Conservation (phyloP, 495 filamentous ascomycete species). For the Talaromyces nanjingensis region DNA sequence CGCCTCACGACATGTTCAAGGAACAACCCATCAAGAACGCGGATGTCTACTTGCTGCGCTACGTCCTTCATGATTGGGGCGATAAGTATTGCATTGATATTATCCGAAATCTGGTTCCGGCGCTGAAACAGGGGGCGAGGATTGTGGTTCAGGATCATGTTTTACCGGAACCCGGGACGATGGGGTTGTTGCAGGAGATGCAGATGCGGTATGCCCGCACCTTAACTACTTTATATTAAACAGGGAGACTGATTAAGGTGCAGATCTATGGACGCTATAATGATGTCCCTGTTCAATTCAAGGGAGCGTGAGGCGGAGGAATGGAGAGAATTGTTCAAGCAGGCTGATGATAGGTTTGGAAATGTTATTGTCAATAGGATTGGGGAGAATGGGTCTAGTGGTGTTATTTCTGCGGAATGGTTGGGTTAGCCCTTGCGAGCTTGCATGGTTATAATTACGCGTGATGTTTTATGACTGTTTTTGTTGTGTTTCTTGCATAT, state of each 20-base stretch:
- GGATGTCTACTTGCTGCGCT: slow-evolving; percentile 48
- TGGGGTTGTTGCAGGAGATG: slow-evolving; percentile 42
- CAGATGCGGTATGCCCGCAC: slow-evolving; percentile 21
- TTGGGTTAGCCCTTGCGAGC: background rate
- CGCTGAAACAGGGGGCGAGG: slow-evolving; percentile 24
- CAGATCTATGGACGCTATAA: slow-evolving; percentile 50
- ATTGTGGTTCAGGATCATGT: slow-evolving; percentile 49
- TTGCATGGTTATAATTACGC: background rate
- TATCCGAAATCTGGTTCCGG: slow-evolving; percentile 31
- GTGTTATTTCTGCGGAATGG: slow-evolving; percentile 7
- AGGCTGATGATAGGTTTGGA: slow-evolving; percentile 30
- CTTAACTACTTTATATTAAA: too few relatives aligned
- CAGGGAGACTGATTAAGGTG: too few relatives aligned
- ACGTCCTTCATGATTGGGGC: slow-evolving; percentile 48
- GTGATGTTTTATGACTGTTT: too few relatives aligned
- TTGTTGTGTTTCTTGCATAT: background rate
- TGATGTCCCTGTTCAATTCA: slow-evolving; percentile 47
- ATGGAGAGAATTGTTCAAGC: slow-evolving; percentile 40
- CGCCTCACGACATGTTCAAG: slow-evolving; percentile 43
- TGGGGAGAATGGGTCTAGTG: slow-evolving; percentile 5
- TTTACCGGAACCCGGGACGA: slow-evolving; percentile 32
- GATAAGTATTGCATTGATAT: slow-evolving; percentile 36
- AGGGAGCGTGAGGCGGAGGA: slow-evolving; percentile 45
- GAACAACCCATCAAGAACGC: slow-evolving; percentile 39
- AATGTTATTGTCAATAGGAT: slow-evolving; percentile 5